Base-by-base conservation (phyloP, 2,329 filamentous ascomycete genomes). In the Colletotrichum echinochloae region DNA sequence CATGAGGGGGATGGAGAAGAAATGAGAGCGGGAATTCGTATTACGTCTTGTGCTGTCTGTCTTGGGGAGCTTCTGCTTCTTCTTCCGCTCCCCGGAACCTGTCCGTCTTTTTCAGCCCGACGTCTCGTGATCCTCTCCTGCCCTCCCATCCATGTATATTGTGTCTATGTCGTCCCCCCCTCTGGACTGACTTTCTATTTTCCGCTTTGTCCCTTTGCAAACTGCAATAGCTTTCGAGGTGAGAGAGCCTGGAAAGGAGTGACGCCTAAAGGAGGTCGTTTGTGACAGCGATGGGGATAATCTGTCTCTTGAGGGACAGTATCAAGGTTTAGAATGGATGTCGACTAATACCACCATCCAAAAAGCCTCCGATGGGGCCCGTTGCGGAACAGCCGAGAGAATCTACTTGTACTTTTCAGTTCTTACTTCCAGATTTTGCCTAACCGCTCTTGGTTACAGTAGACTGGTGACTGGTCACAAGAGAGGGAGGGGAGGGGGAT, bases 331-430 rank as follows among this genome's bases (percentile, higher is more conserved):
- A 46, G 23, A 28, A 46, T 1, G 16, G 18, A 39, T 7, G 23
- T 51, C 33, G 46, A 51, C 33, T 61, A 30, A 51, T 39, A 61
- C 20, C n/a, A 30, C 35, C 16, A 35, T 33, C 37, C 37, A 64
- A 37, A 4, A 28, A 37, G 16, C 18, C 39, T n/a, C 6, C 9
- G 23, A 11, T n/a, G 3, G 30, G 26, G 49, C 23, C 33, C 23
- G 55, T 55, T 46, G 65, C 28, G 60, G 11, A 35, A 46, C 54
- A 62, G 65, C 60, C 18, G 20, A 23, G 28, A 41, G 37, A 51
- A 66, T 41, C 52, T 67, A 63, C 64, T 71, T 71, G 57, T 68
- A 57, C 44, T 67, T 63, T 54, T 46, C 23, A 18, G 26, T 44
- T 16, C 39, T 26, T 18, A 16, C 20, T 8, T 20, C 6, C 3